Evolutionary conservation across 495 filamentous ascomycete genomes (phyloP), one percentile per base, ranked within the genome.

Genomic region (Podospora anserina): DNA sequence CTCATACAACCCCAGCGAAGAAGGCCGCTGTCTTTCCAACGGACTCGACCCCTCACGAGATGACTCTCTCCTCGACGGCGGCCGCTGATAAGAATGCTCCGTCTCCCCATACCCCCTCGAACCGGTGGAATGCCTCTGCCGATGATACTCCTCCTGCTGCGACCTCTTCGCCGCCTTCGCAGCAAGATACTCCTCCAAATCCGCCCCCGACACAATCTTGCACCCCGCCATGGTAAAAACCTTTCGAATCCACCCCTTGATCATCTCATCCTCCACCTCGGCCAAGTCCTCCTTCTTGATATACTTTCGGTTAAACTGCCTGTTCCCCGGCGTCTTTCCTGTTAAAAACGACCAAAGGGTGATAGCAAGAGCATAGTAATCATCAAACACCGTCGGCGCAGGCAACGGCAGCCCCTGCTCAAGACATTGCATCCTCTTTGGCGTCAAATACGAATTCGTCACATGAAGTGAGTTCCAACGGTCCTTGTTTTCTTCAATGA

Each of bases 171-270:
- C 9, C 39, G 39, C 39, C 39, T 11, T 49, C 39, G 39, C 39
- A 13, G 39, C 39, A 49, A 28, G 59, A 7, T 61, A 30, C 59
- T 26, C 23, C 16, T 61, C 59, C 59, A 30, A 30, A 32, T 49
- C 39, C 39, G 59, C 23, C 59, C n/a, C 23, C 59, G 59, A 23
- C 30, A 61, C 59, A 61, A 69, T 58, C 53, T 61, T 39, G 60
- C 70, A 71, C 58, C 70, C 70, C 7, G 70, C 70, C 70, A 71
- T 71, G 34, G 54, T 63, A 15, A 68, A 68, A 20, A 71, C 70
- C 70, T 71, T 71, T 34, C 57, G 60, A 23, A 71, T 71, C 70
- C 70, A 71, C 9, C 19, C 56, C 18, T 66, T 49, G 19, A 71
- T 61, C 63, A 66, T 65, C n/a, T 71, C 67, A 32, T 71, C 70